Percentiles rank a stretch among this genome's conserved stretches.
These are phyloP conservation scores for Eimeria necatrix DNA, from an alignment of 169 alveolate genomes.

Conservation along the genomic window DNA sequence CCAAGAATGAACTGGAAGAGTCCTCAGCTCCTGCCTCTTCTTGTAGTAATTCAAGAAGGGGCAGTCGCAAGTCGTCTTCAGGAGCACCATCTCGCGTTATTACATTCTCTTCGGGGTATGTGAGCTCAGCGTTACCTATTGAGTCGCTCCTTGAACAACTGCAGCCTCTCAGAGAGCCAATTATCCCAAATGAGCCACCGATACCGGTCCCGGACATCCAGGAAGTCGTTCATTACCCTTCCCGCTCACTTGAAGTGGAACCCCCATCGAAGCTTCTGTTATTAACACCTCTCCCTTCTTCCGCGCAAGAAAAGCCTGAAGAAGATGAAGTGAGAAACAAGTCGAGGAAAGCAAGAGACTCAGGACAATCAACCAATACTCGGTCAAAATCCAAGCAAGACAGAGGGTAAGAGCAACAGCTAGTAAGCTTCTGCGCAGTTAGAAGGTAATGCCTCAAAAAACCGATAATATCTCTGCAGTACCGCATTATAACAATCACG, in stretches of 20 bases:
- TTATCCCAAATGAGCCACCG: slow-evolving; percentile 78
- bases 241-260: slow-evolving; percentile 25
- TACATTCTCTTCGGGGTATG: slow-evolving; percentile 37
- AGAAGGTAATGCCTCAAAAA: no score
- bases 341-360: slow-evolving; percentile 54
- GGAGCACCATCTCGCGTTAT: slow-evolving; percentile 8
- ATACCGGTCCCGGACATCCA: slow-evolving; percentile 61
- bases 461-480: no score
- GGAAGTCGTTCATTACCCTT: slow-evolving; percentile 74
- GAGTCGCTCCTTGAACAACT: slow-evolving; percentile 48
- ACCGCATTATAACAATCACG: no score
- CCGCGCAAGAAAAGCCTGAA: slow-evolving; percentile 77
- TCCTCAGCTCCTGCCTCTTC: background rate
- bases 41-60: background rate
- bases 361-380: background rate
- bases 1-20: slow-evolving; percentile 20
- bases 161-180: slow-evolving; percentile 37
- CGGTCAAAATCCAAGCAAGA: slow-evolving; percentile 87
- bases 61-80: slow-evolving; percentile 31
- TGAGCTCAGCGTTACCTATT: slow-evolving; percentile 48
- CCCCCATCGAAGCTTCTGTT: slow-evolving; percentile 52
- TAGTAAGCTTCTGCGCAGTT: background rate
- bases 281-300: slow-evolving; percentile 45
- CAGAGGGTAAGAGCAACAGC: slow-evolving; percentile 86
- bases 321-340: background rate